Evolutionary conservation across 1,284 basidiomycete species (phyloP).

Genomic region (Irpex sp.): DNA sequence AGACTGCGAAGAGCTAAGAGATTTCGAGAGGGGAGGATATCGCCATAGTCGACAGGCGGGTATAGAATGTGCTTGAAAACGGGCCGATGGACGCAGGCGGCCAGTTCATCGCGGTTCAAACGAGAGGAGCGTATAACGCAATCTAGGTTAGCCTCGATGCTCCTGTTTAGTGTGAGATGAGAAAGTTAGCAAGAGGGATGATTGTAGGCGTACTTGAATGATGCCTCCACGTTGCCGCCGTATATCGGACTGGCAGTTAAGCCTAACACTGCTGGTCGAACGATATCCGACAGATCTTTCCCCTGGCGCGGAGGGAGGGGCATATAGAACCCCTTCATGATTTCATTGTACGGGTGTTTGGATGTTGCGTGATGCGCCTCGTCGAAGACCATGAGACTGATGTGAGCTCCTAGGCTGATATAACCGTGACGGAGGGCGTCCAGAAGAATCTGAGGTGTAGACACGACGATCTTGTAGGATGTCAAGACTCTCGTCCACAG

Average conservation of each 20-base stretch:
- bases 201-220: conserved; percentile 46
- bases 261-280: conserved; percentile 58
- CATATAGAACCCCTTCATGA: conserved; percentile 72
- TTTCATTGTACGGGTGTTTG: conserved; percentile 69
- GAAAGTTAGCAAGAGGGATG: background rate
- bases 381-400: conserved; percentile 69
- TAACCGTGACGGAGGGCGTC: conserved; percentile 73
- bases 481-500: conserved; percentile 52
- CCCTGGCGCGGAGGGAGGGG: conserved; percentile 32
- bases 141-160: conserved; percentile 65
- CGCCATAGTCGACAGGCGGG: conserved; percentile 20
- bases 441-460: conserved; percentile 76
- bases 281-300: conserved; percentile 17
- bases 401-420: conserved; percentile 53
- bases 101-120: conserved; percentile 48
- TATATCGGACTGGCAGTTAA: conserved; percentile 79
- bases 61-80: conserved; percentile 56
- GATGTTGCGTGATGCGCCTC: conserved; percentile 75
- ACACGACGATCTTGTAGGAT: conserved; percentile 62
- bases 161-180: conserved; percentile 30
- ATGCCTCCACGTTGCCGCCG: conserved; percentile 55
- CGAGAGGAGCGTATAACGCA: conserved; percentile 59
- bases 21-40: conserved; percentile 40
- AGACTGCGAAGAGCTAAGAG: conserved; percentile 41
- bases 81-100: conserved; percentile 55